A percentile compares a stretch with the other conserved stretches of the same genome.
phyloP scores from a whole-genome alignment of 257 asterid genomes.

The Solanum commersonii region DNA sequence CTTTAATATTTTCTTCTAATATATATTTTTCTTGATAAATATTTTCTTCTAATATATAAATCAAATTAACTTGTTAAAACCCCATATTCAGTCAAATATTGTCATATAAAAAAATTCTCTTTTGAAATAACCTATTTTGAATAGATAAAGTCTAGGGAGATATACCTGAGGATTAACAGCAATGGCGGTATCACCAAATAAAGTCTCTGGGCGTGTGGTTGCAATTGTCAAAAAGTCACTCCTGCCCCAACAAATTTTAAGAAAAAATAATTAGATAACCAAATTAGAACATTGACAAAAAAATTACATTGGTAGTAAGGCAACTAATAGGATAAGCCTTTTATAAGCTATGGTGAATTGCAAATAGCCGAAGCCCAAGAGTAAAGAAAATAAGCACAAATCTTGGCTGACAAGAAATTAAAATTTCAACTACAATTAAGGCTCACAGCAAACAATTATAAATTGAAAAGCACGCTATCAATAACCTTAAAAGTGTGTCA shows the following conservation, averaged over 20 bases:
- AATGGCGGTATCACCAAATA: slow-evolving; percentile 92
- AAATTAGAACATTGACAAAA: background rate
- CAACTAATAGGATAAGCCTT: background rate
- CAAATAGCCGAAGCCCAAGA: background rate
- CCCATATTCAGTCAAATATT: background rate
- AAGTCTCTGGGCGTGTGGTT: slow-evolving; percentile 97
- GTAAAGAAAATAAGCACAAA: background rate
- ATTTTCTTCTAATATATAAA: background rate
- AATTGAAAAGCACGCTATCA: background rate
- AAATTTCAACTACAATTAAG: background rate
- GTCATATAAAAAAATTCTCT: background rate
- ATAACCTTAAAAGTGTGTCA: background rate
- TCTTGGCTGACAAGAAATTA: background rate
- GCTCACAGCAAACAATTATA: background rate
- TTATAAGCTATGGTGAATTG: background rate
- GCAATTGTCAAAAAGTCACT: slow-evolving; percentile 87
- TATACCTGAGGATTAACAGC: slow-evolving; percentile 91
- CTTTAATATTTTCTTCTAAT: background rate
- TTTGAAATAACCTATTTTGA: background rate
- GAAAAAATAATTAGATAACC: background rate
- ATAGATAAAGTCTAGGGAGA: background rate
- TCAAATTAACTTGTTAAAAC: background rate
- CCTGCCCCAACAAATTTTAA: slow-evolving; percentile 24
- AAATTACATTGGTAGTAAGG: background rate
- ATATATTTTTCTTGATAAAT: background rate